Evolutionary conservation across 2,329 filamentous ascomycete genomes (phyloP), one percentile per base, ranked within the genome.

Genomic region (Curvularia spicifera): DNA sequence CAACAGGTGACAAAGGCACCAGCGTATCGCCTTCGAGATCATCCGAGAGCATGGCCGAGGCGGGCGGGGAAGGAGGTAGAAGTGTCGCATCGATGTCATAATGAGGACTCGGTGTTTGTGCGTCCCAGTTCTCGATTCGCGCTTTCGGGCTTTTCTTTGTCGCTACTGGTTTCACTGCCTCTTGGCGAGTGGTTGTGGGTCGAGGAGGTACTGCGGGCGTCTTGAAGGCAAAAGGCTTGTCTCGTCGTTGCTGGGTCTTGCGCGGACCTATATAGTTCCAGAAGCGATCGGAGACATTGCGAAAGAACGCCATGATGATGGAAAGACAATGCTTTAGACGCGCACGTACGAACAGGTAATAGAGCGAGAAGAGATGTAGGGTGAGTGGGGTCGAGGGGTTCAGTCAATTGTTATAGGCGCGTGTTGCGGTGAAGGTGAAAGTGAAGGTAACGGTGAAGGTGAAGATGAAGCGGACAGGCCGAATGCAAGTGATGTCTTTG

Each of bases 211-310:
- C 26, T 1, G 67, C 60, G 22, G 73, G 74, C 39, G 71, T 68
- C 53, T 77, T 76, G 72, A 78, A 78, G 6, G 71, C 76, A 70
- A 77, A 78, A 5, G 71, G 71, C 56, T 77, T 75, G 24, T 76
- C 67, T 22, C 75, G 72, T 9, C 69, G 68, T 56, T 74, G 64
- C 45, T 72, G 66, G 8, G 75, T 75, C 65, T 80, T 80, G 46
- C 71, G 70, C 10, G 79, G 79, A 51, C 78, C 79, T 49, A 81
- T 69, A 57, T 76, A 79, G 56, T 71, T 71, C 78, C 78, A 80
- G 55, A 81, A 67, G 47, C 68, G 69, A 48, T 75, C 70, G 8
- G 76, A 73, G 6, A 80, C 63, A 42, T 66, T 57, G 51, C 66
- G 64, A 24, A 77, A 59, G 46, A 75, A 70, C 8, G 70, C 67